Evolutionary conservation across 202 grass and related monocot species (phyloP), one percentile per base, ranked within the genome.

Genomic region (Carex arenaria): DNA sequence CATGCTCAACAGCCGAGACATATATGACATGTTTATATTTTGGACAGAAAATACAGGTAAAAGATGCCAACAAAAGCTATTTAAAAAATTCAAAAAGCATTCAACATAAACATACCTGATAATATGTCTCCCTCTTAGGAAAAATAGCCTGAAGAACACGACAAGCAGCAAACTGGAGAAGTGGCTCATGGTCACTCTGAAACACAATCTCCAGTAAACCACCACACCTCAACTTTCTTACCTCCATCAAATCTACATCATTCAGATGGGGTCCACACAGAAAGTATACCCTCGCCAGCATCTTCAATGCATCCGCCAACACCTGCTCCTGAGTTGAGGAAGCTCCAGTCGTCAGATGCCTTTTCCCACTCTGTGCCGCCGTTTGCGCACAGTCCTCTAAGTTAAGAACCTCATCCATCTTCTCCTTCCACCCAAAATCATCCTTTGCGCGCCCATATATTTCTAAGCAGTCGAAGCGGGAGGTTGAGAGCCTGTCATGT

Each of bases 341-440:
- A 81, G 89, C 34, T 78, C 91, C 90, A 79, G 82, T 68, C 0
- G 53, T 79, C 60, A 87, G 86, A 60, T 32, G 52, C 42, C 78
- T 90, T 62, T 93, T 95, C 56, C 72, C 80, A 85, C 82, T 72
- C 82, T 78, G 82, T 82, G 22, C 85, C 54, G 76, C 79, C 83
- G 79, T 89, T 80, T 87, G 74, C 23, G 84, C 86, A 88, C 91
- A 82, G 32, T 80, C 89, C 88, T 98, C 92, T 89, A 95, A 91
- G 87, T 95, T 93, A 60, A 98, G 89, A 62, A 87, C 87, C 82
- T 89, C 95, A 83, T 98, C 92, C 92, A 98, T 93, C 88, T 98
- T 98, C 83, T 98, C 95, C 88, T 98, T 98, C 92, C 95, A 98
- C 65, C 95, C 95, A 98, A 98, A 98, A 80, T 98, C 95, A 83